Evolutionary conservation across 2,329 filamentous ascomycete species (phyloP).

Genomic region (Periconia digitata): DNA sequence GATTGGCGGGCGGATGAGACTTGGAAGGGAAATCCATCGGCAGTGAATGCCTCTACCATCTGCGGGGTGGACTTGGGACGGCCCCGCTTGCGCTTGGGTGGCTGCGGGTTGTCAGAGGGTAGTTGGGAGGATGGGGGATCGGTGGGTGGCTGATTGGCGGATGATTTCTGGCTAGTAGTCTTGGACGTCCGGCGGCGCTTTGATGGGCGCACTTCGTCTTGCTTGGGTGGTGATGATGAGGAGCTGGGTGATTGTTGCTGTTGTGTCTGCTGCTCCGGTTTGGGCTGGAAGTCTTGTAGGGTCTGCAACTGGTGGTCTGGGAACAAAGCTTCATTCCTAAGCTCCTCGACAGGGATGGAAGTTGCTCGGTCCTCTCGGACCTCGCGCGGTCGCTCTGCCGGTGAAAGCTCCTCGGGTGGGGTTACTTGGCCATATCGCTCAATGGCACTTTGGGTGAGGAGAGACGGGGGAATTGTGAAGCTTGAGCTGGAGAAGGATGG

Average conservation of each 20-base stretch:
- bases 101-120: slow-evolving; percentile 22
- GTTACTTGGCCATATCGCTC: slow-evolving; percentile 41
- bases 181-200: slow-evolving; percentile 34
- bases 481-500: slow-evolving; percentile 10
- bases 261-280: slow-evolving; percentile 4
- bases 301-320: slow-evolving; percentile 13
- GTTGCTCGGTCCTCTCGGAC: slow-evolving; percentile 17
- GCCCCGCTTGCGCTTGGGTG: slow-evolving; percentile 40
- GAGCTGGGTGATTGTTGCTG: background rate
- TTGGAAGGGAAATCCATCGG: slow-evolving; percentile 36
- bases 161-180: slow-evolving; percentile 7
- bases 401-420: slow-evolving; percentile 39
- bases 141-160: slow-evolving; percentile 5
- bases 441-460: slow-evolving; percentile 28
- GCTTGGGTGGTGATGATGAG: slow-evolving; percentile 3
- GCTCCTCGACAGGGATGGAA: slow-evolving; percentile 33
- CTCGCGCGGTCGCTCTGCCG: slow-evolving; percentile 16
- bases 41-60: slow-evolving; percentile 31
- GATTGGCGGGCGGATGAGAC: slow-evolving; percentile 39
- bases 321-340: slow-evolving; percentile 31
- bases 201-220: slow-evolving; percentile 11
- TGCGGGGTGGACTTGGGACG: slow-evolving; percentile 38
- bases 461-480: slow-evolving; percentile 32
- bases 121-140: slow-evolving; percentile 2
- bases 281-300: slow-evolving; percentile 6